phyloP scores from a whole-genome alignment of 306 rosid species.

The Cucurbita ficifolia region DNA sequence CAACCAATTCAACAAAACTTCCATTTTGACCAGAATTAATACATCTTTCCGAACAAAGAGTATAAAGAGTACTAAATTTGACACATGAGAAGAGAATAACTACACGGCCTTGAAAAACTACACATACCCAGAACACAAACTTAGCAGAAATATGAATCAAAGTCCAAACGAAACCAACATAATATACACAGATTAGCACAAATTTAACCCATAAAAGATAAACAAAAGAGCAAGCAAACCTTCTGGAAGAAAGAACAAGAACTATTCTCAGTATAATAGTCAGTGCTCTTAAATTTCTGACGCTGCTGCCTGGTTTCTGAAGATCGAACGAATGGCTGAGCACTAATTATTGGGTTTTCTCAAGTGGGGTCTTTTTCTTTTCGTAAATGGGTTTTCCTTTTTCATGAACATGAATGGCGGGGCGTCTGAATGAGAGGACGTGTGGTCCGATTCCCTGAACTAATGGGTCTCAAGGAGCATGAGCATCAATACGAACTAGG shows the following conservation, averaged over 20 bases:
- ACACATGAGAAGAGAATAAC: neutral
- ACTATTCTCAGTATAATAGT: neutral
- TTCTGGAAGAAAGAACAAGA: neutral
- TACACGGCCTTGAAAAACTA: neutral
- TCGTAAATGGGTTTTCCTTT: neutral
- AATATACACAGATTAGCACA: neutral
- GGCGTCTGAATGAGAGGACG: neutral
- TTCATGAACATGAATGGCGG: neutral
- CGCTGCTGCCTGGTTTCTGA: neutral
- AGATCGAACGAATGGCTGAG: neutral
- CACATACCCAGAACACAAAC: neutral
- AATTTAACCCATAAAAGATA: neutral
- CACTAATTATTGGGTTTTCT: neutral
- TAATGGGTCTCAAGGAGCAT: neutral
- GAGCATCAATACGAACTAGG: neutral
- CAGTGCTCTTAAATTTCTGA: neutral
- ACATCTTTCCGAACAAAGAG: neutral
- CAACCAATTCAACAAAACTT: neutral
- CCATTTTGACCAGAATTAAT: neutral
- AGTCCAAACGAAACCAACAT: neutral
- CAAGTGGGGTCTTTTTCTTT: neutral
- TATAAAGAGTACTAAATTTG: neutral
- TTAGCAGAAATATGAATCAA: neutral
- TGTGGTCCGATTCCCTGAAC: neutral
- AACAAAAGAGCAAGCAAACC: conserved; percentile 1